Conservation (phyloP, 495 filamentous ascomycete genomes). For the Thermochaetoides thermophila region DNA sequence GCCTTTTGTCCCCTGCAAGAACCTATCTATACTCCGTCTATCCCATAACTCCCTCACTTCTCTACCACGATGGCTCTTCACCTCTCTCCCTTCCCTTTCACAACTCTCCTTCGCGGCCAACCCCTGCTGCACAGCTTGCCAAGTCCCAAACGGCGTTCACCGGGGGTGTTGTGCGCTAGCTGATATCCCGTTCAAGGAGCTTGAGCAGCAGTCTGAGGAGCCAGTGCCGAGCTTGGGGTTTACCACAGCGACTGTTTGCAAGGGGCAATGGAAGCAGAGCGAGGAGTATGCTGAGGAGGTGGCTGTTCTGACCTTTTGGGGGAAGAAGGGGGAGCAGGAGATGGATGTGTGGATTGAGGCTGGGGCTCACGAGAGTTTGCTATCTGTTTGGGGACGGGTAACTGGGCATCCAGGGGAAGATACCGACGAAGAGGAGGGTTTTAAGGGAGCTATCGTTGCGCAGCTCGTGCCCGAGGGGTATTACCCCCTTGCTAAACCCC, state of each 20-base stretch:
- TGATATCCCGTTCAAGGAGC: constrained; percentile 22
- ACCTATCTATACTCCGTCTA: constrained; percentile 27
- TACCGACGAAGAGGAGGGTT: background rate
- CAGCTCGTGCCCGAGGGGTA: constrained; percentile 19
- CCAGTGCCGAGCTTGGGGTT: too few species aligned
- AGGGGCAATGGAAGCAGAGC: constrained; percentile 19
- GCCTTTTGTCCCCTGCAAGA: constrained; percentile 26
- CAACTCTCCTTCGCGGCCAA: constrained; percentile 33
- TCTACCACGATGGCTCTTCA: constrained; percentile 28
- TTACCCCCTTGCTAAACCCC: too few species aligned
- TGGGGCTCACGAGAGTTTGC: constrained; percentile 30
- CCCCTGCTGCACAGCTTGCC: constrained; percentile 22
- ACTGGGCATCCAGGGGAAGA: constrained; percentile 23
- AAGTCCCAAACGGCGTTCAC: constrained; percentile 8
- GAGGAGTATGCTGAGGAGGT: constrained; percentile 21
- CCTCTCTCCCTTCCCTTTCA: constrained; percentile 24
- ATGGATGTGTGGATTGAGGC: constrained; percentile 28
- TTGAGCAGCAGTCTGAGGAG: too few species aligned
- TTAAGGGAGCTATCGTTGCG: constrained; percentile 27
- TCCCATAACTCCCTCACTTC: constrained; percentile 23
- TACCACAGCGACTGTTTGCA: constrained; percentile 24
- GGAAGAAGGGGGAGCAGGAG: constrained; percentile 27
- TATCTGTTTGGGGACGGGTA: constrained; percentile 28
- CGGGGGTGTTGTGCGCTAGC: too few species aligned
- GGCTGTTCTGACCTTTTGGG: constrained; percentile 32